These are phyloP conservation scores for Brachypodium distachyon DNA, from an alignment of 202 grass and related monocot species.

Conservation along the genomic window DNA sequence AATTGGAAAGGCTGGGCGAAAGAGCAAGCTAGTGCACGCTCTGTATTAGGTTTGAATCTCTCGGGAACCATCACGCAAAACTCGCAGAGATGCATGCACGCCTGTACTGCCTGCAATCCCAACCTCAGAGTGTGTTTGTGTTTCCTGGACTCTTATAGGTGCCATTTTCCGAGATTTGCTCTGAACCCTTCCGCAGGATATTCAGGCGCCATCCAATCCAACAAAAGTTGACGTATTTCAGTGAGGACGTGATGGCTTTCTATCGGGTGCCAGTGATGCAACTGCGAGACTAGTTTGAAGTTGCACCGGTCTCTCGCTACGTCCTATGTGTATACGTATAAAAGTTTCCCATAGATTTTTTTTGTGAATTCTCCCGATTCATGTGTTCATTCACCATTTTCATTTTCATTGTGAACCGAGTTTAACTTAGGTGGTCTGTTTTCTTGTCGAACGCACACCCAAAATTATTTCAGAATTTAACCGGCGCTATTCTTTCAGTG, in stretches of 20 bases:
- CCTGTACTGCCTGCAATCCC: not conserved
- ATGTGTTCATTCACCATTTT: not conserved
- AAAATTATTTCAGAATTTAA: too few relatives aligned
- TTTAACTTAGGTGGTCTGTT: too few relatives aligned
- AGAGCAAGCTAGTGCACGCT: not conserved
- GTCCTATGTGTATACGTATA: too few relatives aligned
- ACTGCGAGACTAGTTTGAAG: not conserved
- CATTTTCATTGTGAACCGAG: too few relatives aligned
- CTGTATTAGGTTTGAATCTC: not conserved
- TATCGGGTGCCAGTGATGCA: not conserved
- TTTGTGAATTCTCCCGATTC: too few relatives aligned
- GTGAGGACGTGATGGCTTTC: not conserved
- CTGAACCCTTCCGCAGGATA: not conserved
- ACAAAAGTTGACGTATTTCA: conserved; percentile 16
- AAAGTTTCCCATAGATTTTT: too few relatives aligned
- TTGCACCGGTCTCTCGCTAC: too few relatives aligned
- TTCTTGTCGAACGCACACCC: too few relatives aligned
- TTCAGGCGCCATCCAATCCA: conserved; percentile 13
- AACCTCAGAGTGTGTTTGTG: conserved; percentile 1
- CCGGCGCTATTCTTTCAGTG: too few relatives aligned
- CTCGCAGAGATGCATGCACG: not conserved
- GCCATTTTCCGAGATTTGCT: not conserved
- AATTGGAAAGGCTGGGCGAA: not conserved
- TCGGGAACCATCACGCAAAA: not conserved
- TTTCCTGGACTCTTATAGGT: not conserved